phyloP scores from a whole-genome alignment of 441 rosid genomes.

The Arabidopsis hybrid region DNA sequence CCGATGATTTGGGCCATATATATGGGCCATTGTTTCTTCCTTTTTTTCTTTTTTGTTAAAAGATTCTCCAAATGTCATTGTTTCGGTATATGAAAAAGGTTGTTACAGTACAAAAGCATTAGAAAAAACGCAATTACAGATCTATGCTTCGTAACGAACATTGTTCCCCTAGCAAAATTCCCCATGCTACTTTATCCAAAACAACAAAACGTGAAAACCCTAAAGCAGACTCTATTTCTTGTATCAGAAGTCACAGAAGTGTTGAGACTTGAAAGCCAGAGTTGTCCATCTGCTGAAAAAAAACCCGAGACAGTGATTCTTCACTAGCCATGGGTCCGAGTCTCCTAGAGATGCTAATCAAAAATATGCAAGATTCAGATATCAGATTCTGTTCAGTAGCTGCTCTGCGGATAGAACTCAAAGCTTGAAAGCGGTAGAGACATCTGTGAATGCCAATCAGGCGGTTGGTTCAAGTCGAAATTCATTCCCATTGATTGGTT shows the following conservation, averaged over 20 bases:
- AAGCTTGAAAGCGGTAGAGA: conserved; percentile 30
- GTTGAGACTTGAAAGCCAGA: background rate
- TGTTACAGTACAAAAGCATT: background rate
- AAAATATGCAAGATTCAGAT: background rate
- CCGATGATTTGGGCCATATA: background rate
- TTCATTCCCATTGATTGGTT: conserved; percentile 41
- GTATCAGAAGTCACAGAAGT: background rate
- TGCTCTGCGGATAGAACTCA: conserved; percentile 33
- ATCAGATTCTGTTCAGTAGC: conserved; percentile 26
- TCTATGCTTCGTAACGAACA: background rate
- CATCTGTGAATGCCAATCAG: conserved; percentile 36
- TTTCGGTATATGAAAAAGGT: background rate
- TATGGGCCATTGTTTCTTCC: background rate
- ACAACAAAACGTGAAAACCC: background rate
- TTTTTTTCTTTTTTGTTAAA: background rate
- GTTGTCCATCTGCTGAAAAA: background rate
- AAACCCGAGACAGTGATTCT: background rate
- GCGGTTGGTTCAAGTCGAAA: conserved; percentile 44
- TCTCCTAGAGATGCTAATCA: background rate
- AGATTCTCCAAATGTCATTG: background rate
- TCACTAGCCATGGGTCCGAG: background rate
- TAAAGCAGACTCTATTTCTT: background rate
- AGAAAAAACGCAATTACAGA: background rate
- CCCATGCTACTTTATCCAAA: background rate
- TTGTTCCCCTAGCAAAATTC: background rate